Percentiles rank a stretch among this genome's conserved stretches.
Conservation (phyloP, 805 yeast genomes). For the Sugiyamaella floridensis region DNA sequence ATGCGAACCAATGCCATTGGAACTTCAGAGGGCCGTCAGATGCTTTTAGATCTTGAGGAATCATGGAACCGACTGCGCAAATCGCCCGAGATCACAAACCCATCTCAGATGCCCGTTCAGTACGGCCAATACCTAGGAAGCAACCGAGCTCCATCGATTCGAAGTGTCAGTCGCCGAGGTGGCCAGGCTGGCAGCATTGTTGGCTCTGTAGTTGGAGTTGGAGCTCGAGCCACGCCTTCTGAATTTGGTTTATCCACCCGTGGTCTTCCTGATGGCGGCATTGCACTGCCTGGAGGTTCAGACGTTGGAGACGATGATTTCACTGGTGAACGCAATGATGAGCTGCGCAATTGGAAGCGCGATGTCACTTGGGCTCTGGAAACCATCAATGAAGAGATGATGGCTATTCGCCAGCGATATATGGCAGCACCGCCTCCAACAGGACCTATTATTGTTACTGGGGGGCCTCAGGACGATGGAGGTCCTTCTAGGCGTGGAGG, state of each 20-base stretch:
- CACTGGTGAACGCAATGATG: constrained; percentile 3
- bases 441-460: background rate
- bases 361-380: constrained; percentile 25
- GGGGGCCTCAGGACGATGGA: background rate
- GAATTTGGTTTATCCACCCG: constrained; percentile 6
- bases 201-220: background rate
- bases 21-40: constrained; percentile 57
- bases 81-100: background rate
- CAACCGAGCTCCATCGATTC: background rate
- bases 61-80: constrained; percentile 46
- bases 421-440: constrained; percentile 1
- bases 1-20: constrained; percentile 65
- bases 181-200: constrained; percentile 1
- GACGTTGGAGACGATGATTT: constrained; percentile 1
- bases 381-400: constrained; percentile 23
- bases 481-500: background rate
- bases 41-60: constrained; percentile 59
- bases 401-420: constrained; percentile 16
- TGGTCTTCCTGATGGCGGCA: background rate
- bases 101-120: background rate
- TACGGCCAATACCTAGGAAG: constrained; percentile 4
- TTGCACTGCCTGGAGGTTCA: background rate
- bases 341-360: constrained; percentile 19
- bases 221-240: constrained; percentile 6
- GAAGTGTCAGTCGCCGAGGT: constrained; percentile 1